Percentiles rank a stretch among this genome's conserved stretches.
These are phyloP conservation scores for Monilinia laxa DNA, from an alignment of 2,329 filamentous ascomycete genomes.

Conservation along the genomic window DNA sequence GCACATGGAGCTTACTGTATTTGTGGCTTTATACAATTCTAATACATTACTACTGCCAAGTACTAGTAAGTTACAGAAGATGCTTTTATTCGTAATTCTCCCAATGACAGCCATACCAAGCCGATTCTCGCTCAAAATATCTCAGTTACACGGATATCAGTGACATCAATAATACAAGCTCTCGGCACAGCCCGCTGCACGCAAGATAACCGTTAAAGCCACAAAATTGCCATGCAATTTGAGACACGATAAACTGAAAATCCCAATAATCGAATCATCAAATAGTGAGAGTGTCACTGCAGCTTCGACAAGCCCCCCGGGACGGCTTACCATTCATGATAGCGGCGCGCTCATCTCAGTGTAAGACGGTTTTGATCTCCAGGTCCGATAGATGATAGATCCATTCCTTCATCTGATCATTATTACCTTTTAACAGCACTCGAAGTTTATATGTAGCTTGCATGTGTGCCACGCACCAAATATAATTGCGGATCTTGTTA, in stretches of 20 bases:
- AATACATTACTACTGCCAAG: conserved; percentile 11
- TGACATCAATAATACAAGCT: conserved; percentile 8
- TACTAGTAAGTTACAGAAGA: not conserved
- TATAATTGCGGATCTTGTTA: conserved; percentile 18
- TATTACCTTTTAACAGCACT: conserved; percentile 19
- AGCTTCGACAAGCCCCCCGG: conserved; percentile 15
- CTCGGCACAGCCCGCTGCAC: conserved; percentile 17
- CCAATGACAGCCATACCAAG: conserved; percentile 12
- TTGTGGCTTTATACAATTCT: not conserved
- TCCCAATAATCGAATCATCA: conserved; percentile 6
- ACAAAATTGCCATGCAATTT: conserved; percentile 10
- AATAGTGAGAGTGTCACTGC: conserved; percentile 9
- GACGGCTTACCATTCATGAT: conserved; percentile 9
- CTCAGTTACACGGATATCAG: conserved; percentile 2
- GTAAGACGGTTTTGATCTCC: conserved; percentile 17
- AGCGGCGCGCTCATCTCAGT: not conserved
- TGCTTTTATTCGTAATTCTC: conserved; percentile 12
- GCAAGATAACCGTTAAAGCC: conserved; percentile 19
- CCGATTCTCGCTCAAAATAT: conserved; percentile 15
- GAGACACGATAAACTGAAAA: conserved; percentile 6
- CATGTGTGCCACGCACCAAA: conserved; percentile 19
- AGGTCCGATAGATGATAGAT: conserved; percentile 16
- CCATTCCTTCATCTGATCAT: conserved; percentile 18
- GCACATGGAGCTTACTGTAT: conserved; percentile 9
- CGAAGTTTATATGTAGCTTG: conserved; percentile 18